Evolutionary conservation across 2,329 filamentous ascomycete genomes (phyloP), one percentile per base, ranked within the genome.

Genomic region (Waltergamsia citrina): DNA sequence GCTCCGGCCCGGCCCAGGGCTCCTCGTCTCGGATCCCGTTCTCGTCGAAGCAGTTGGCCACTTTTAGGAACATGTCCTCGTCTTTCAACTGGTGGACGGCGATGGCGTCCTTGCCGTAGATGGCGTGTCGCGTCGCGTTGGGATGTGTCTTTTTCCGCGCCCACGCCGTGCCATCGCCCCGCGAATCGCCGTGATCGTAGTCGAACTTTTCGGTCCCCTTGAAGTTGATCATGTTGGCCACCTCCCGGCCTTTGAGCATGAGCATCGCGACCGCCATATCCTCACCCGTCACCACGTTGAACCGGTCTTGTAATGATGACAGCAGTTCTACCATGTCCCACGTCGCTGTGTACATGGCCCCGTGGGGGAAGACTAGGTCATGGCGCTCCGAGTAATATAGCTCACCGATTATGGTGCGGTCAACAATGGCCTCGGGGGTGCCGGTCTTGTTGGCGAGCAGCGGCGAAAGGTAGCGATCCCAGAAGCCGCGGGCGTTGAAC

Each of bases 321-420:
- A 56, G 35, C 14, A 50, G 35, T 33, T 50, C 41, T 6, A 54
- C 43, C 45, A 54, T 44, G 31, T 55, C 53, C 51, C 52, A 54
- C 5, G 51, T 53, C 5, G 48, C 36, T 14, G 53, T 54, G 42
- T 56, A 56, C 44, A 56, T 52, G 18, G 51, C 46, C 6, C 52
- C 52, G 20, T 54, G 51, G 1, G 52, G 51, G 32, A 51, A 54
- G 2, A 43, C 44, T 23, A 47, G 43, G 33, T 49, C 45, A 38
- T 44, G 38, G 6, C 31, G 33, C 10, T 24, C 35, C 12, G 44
- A 47, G 16, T 49, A 50, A 37, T 47, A 55, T 8, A 50, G 41
- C 39, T 53, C 44, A 6, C 45, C 52, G 11, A 56, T 49, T 7
- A 52, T 41, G 5, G 52, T 55, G 9, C 38, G 40, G 3, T 43